Percentiles rank a stretch among this genome's conserved stretches.
phyloP scores from a whole-genome alignment of 1,139 yeast species.

The Yamadazyma oceani region DNA sequence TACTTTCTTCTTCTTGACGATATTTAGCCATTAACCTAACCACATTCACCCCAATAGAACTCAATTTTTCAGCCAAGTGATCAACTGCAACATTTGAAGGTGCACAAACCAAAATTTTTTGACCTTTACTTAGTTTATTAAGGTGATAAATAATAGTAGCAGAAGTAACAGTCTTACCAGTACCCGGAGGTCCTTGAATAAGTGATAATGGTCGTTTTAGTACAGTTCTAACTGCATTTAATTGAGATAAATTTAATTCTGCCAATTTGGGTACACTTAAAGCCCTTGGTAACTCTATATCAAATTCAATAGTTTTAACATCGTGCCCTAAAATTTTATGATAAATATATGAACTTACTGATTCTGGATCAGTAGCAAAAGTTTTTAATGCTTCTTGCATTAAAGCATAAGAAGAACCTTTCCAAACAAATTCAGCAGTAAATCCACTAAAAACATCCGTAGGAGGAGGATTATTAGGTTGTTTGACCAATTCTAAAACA shows the following conservation, averaged over 20 bases:
- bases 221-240: slow-evolving; percentile 72
- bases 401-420: slow-evolving; percentile 77
- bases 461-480: slow-evolving; percentile 44
- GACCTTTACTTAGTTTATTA: slow-evolving; percentile 51
- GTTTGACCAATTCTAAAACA: slow-evolving; percentile 59
- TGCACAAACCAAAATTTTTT: slow-evolving; percentile 78
- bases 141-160: slow-evolving; percentile 85
- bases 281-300: slow-evolving; percentile 56
- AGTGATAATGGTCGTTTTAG: slow-evolving; percentile 75
- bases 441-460: slow-evolving; percentile 64
- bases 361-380: slow-evolving; percentile 71
- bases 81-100: slow-evolving; percentile 96
- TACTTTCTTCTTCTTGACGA: slow-evolving; percentile 76
- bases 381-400: slow-evolving; percentile 76
- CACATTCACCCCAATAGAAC: slow-evolving; percentile 67
- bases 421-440: slow-evolving; percentile 89
- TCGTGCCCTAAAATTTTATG: slow-evolving; percentile 84
- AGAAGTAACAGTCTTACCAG: slow-evolving; percentile 94
- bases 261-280: slow-evolving; percentile 70
- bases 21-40: slow-evolving; percentile 75
- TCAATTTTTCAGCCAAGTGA: slow-evolving; percentile 76
- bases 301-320: slow-evolving; percentile 63
- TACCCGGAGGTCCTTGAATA: slow-evolving; percentile 98
- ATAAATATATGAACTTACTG: slow-evolving; percentile 76
- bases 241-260: slow-evolving; percentile 74